phyloP scores from a whole-genome alignment of 495 filamentous ascomycete species.

The Staphylotrichum tortipilum region DNA sequence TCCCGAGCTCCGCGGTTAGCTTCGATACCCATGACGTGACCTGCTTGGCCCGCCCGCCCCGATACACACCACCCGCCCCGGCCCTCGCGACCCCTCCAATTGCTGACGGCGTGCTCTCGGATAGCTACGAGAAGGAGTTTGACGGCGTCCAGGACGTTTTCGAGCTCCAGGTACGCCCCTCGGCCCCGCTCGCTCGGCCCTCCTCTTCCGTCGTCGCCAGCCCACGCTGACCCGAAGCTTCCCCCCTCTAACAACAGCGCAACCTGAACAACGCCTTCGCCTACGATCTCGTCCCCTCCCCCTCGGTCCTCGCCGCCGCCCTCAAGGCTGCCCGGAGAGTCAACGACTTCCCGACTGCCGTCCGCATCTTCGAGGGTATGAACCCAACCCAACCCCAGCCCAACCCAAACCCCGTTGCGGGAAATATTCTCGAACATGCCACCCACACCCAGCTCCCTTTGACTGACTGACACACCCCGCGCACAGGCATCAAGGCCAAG shows the following conservation, averaged over 20 bases:
- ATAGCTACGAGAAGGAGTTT: constrained; percentile 98
- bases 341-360: constrained; percentile 97
- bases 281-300: constrained; percentile 97
- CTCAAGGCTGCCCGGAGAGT: constrained; percentile 87
- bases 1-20: constrained; percentile 16
- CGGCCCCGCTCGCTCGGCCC: neutral
- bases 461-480: neutral
- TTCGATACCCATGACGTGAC: constrained; percentile 20
- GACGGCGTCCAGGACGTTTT: constrained; percentile 96
- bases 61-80: constrained; percentile 5
- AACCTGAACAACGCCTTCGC: constrained; percentile 99
- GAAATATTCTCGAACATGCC: constrained; percentile 6
- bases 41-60: constrained; percentile 8
- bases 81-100: constrained; percentile 12
- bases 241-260: constrained; percentile 48
- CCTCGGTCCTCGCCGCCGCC: constrained; percentile 84
- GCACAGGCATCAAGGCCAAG: constrained; percentile 91
- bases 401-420: neutral
- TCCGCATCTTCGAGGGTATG: constrained; percentile 94
- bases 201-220: neutral
- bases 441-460: no score
- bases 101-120: constrained; percentile 22
- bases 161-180: constrained; percentile 85
- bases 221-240: constrained; percentile 11
- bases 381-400: neutral